Base-by-base conservation (phyloP, 2,329 filamentous ascomycete species). In the Pseudonectria buxi region DNA sequence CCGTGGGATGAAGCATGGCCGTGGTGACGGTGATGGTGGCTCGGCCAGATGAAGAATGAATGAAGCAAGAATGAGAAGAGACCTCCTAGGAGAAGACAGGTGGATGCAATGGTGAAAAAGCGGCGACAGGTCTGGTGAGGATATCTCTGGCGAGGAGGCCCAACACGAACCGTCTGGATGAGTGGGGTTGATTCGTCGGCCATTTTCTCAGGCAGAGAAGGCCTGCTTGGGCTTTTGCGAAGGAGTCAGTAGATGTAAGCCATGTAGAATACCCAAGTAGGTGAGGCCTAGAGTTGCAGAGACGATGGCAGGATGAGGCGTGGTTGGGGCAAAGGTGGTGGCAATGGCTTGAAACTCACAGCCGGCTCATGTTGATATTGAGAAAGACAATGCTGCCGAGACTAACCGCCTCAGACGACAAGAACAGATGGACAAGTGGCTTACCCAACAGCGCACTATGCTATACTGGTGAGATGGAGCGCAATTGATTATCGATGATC, bases 121-220 rank as follows among this genome's bases (percentile, higher is more conserved):
- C 79, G 76, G 33, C 81, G 78, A 30, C 80, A 56, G 18, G 71
- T 72, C 45, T 73, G 68, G 47, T 83, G 77, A 29, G 66, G 66
- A 50, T 80, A 80, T 47, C 78, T 67, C 44, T 61, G 67, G 49
- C 67, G 66, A 40, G 67, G 64, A 43, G 72, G 58, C 39, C 67
- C 68, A 47, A 81, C 66, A 13, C 55, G 70, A 40, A 85, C 74
- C 33, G 74, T 78, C 50, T 78, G 69, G 43, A 86, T 72, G 49
- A 87, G 69, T 39, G 83, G 82, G 33, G 80, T 83, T 37, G 66
- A 68, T 64, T 86, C 81, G 56, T 40, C 49, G 35, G 57, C 45
- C 61, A 64, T 63, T 35, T 59, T 58, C 37, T 58, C 53, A 24
- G 45, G 30, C 36, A 33, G 39, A 33, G 43, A 43, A 28, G 34